Base-by-base conservation (phyloP, 225 moss, liverwort and hornwort genomes). In the Lunularia cruciata region DNA sequence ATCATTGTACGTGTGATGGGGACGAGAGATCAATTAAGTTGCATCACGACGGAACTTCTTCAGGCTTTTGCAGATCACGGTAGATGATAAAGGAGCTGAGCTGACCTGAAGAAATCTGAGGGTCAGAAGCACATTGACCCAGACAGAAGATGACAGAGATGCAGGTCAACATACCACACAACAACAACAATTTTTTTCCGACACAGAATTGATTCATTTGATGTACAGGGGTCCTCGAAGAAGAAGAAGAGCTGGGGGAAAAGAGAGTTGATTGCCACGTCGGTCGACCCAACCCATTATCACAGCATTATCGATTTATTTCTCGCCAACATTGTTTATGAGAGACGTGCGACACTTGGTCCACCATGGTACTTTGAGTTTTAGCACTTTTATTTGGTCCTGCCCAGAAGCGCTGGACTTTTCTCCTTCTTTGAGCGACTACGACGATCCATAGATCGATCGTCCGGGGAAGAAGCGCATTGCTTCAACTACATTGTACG, bases 371-470 rank as follows among this genome's bases (percentile, higher is more conserved):
- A 45, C 28, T 64, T 46, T 31, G 40, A 36, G 52, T 26, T n/a
- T n/a, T 28, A 54, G 37, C 46, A n/a, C 38, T 55, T 39, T 37
- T 38, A 61, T 30, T 63, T 72, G 75, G 80, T 68, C 76, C 63
- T 76, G 68, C 72, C 55, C 80, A 80, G 80, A 80, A 80, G 80
- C 80, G 68, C 47, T 75, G 71, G 79, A 75, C 79, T 79, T 46
- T 64, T 70, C 54, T 32, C 3, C 27, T 26, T 57, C 32, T 16
- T 57, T 1, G 56, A 64, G 38, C 55, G 60, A 35, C 43, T 25
- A 30, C 63, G 27, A 26, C 54, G n/a, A 11, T 54, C 26, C 26
- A 22, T 43, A 11, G 43, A 43, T 43, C 43, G 43, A 16, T 6
- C 2, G 43, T n/a, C n/a, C n/a, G n/a, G n/a, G n/a, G n/a, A n/a